These are phyloP conservation scores for Venturia effusa DNA, from an alignment of 2,329 filamentous ascomycete genomes.

Conservation along the genomic window DNA sequence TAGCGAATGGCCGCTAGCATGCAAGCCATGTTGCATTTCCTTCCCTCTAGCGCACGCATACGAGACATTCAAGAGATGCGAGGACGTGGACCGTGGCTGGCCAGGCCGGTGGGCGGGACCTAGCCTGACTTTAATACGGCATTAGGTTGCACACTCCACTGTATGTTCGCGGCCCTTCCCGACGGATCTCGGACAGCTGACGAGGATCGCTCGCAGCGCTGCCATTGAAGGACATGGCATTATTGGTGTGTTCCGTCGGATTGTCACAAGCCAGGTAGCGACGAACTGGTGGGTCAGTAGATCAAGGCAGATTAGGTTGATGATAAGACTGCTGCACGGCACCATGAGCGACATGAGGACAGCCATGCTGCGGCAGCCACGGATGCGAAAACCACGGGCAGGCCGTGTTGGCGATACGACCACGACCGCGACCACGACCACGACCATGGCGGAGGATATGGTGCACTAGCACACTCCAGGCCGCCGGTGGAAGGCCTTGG, in stretches of 20 bases:
- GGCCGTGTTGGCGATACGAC: background rate
- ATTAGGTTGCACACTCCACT: background rate
- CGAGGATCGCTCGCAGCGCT: background rate
- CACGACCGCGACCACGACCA: too few species aligned
- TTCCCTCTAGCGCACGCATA: background rate
- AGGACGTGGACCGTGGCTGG: background rate
- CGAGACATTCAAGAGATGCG: background rate
- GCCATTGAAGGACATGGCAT: background rate
- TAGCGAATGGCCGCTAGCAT: background rate
- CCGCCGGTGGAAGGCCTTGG: background rate
- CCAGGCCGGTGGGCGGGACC: background rate
- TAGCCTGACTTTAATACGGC: background rate
- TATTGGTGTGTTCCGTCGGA: background rate
- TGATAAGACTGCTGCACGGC: background rate
- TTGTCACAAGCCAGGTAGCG: too few species aligned
- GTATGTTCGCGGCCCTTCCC: background rate
- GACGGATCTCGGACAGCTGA: background rate
- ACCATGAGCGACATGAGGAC: background rate
- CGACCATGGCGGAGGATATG: background rate
- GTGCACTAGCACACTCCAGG: background rate
- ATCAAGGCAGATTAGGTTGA: background rate
- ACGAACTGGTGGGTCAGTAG: background rate
- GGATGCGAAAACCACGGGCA: background rate
- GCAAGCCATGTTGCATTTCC: constrained; percentile 1
- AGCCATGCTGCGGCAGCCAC: background rate